These are phyloP conservation scores for Populus tremula DNA, from an alignment of 345 rosid genomes.

Conservation along the genomic window DNA sequence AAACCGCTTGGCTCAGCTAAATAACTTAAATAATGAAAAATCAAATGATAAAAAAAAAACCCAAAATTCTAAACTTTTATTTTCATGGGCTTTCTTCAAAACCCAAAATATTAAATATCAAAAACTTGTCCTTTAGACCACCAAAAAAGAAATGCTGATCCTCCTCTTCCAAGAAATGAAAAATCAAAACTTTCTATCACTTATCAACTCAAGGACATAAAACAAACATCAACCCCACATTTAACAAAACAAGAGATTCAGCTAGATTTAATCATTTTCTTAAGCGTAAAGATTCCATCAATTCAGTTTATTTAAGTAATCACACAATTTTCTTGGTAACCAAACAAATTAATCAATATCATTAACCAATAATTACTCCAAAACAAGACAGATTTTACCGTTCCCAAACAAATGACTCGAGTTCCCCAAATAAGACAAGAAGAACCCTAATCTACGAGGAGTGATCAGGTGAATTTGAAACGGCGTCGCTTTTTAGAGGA, in stretches of 20 bases:
- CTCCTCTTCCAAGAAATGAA: background rate
- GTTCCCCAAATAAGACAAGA: background rate
- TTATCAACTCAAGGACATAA: background rate
- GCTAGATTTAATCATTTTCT: background rate
- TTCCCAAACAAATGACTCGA: background rate
- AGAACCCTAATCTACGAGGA: slow-evolving; percentile 13
- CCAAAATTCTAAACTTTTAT: background rate
- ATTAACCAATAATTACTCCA: background rate
- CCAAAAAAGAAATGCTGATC: background rate
- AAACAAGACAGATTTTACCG: background rate
- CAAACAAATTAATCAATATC: background rate
- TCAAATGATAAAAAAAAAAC: background rate
- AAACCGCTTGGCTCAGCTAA: background rate
- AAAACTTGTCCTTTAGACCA: background rate
- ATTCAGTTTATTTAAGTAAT: background rate
- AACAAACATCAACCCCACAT: background rate
- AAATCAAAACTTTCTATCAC: background rate
- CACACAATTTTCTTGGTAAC: background rate
- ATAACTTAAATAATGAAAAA: background rate
- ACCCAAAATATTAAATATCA: background rate
- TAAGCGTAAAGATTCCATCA: background rate
- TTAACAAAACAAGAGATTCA: background rate
- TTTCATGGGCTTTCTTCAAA: background rate
- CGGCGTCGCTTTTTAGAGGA: background rate
- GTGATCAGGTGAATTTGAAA: background rate